A percentile compares a stretch with the other conserved stretches of the same genome.
phyloP scores from a whole-genome alignment of 1,284 basidiomycete genomes.

The Omphalotus olearius region DNA sequence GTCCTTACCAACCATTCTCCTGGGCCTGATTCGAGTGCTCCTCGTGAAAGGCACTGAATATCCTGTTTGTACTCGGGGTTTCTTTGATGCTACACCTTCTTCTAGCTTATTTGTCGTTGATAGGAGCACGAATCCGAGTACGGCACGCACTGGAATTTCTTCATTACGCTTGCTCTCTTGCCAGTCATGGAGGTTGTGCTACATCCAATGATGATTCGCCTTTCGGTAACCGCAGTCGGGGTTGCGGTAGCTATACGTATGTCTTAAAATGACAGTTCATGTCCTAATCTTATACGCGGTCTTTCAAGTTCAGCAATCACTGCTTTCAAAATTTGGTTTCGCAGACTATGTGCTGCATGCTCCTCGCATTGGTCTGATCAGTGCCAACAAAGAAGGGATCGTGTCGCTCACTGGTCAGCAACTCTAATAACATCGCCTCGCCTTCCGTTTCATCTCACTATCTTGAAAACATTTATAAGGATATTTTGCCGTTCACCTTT shows the following conservation, averaged over 20 bases:
- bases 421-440: not conserved
- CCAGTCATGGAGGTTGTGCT: constrained; percentile 74
- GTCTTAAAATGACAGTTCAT: constrained; percentile 18
- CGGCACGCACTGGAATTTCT: constrained; percentile 98
- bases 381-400: constrained; percentile 92
- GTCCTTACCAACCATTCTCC: constrained; percentile 61
- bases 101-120: constrained; percentile 6
- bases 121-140: constrained; percentile 97
- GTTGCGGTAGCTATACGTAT: constrained; percentile 62
- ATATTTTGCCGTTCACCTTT: constrained; percentile 86
- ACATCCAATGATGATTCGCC: constrained; percentile 54
- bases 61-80: constrained; percentile 53
- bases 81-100: constrained; percentile 1
- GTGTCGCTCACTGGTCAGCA: constrained; percentile 68
- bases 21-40: constrained; percentile 78
- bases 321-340: constrained; percentile 53
- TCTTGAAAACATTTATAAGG: constrained; percentile 42
- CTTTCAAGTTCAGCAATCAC: constrained; percentile 62
- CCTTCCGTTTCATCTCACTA: not conserved
- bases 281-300: not conserved
- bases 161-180: constrained; percentile 85
- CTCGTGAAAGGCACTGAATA: constrained; percentile 94
- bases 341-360: constrained; percentile 63
- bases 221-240: constrained; percentile 65
- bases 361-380: constrained; percentile 59